phyloP scores from a whole-genome alignment of 345 rosid species.

The rapeseed (Brassica napus) region DNA sequence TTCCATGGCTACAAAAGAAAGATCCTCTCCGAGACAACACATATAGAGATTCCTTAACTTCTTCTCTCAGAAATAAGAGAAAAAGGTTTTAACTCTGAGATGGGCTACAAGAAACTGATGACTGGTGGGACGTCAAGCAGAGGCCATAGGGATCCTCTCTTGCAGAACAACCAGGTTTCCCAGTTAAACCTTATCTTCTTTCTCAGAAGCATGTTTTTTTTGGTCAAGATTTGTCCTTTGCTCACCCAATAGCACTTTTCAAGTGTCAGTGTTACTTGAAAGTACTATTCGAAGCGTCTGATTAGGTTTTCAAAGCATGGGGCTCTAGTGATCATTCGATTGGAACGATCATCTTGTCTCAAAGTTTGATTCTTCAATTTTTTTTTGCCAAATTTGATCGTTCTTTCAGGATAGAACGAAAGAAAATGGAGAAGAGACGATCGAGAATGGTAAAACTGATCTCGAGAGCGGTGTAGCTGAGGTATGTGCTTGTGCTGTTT shows the following conservation, averaged over 20 bases:
- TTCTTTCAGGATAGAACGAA: constrained; percentile 43
- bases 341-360: not conserved
- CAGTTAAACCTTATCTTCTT: not conserved
- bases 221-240: constrained; percentile 17
- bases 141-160: constrained; percentile 55
- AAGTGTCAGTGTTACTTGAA: not conserved
- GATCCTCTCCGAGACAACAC: not conserved
- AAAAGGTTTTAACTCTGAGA: constrained; percentile 12
- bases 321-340: constrained; percentile 1
- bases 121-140: constrained; percentile 57
- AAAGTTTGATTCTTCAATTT: constrained; percentile 7
- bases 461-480: constrained; percentile 64
- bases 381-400: not conserved
- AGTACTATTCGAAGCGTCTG: not conserved
- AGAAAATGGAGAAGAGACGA: constrained; percentile 45
- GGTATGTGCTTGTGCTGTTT: constrained; percentile 42
- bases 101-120: constrained; percentile 65
- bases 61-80: not conserved
- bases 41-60: not conserved
- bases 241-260: not conserved
- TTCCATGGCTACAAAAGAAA: constrained; percentile 14
- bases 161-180: constrained; percentile 57
- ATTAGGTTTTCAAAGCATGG: not conserved
- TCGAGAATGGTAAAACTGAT: constrained; percentile 43
- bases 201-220: not conserved